Conservation (phyloP, 2,329 filamentous ascomycete genomes). For the Tympanopsis confertula region DNA sequence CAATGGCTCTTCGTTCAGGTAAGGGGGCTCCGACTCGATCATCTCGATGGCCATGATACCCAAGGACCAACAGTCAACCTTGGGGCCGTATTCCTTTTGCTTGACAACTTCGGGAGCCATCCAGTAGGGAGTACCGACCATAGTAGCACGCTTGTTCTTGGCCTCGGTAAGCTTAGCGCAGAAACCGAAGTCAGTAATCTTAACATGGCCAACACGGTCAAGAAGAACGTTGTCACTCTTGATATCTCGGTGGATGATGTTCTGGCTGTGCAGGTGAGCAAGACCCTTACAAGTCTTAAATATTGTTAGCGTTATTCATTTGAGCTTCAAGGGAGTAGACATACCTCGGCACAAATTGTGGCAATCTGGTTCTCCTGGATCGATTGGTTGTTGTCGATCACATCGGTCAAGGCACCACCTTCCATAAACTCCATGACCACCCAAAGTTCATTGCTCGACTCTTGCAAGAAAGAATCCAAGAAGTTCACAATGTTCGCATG, state of each 20-base stretch:
- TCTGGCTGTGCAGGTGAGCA: constrained; percentile 86
- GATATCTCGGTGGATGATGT: constrained; percentile 97
- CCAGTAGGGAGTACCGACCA: constrained; percentile 99
- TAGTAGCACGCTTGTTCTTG: constrained; percentile 93
- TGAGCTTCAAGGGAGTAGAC: constrained; percentile 12
- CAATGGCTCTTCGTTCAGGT: constrained; percentile 92
- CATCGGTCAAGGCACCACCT: constrained; percentile 90
- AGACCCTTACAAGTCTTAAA: constrained; percentile 83
- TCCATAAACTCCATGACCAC: constrained; percentile 99
- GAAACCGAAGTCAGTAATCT: constrained; percentile 98
- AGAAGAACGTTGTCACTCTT: constrained; percentile 98
- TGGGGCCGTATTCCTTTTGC: constrained; percentile 96
- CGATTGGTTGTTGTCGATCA: constrained; percentile 92
- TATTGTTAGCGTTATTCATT: constrained; percentile 1
- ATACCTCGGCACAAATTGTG: constrained; percentile 89
- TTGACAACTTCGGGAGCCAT: constrained; percentile 99
- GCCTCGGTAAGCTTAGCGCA: constrained; percentile 96
- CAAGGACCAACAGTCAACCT: constrained; percentile 97
- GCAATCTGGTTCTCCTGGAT: constrained; percentile 97
- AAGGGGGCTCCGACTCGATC: constrained; percentile 97
- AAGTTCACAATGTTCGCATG: constrained; percentile 99
- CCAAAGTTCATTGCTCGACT: constrained; percentile 93
- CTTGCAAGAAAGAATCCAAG: constrained; percentile 88
- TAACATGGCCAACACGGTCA: constrained; percentile 88
- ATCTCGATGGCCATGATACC: constrained; percentile 99